Conservation (phyloP, 129 eudicot species). For the Heracleum sosnowskyi region DNA sequence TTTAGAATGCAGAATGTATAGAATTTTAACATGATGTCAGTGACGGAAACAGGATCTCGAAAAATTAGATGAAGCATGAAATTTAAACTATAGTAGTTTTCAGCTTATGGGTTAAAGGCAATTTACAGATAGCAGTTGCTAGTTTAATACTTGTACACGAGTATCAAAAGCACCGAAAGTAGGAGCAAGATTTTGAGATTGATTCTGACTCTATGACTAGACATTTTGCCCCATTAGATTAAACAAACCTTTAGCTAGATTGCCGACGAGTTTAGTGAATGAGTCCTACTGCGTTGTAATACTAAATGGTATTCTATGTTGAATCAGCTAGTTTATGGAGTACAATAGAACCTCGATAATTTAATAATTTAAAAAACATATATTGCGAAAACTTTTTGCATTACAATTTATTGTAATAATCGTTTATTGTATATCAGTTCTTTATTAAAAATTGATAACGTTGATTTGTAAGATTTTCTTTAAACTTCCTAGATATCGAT, state of each 20-base stretch:
- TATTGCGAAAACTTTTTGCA: too few species aligned
- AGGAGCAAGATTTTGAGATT: not conserved
- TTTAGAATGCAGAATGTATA: not conserved
- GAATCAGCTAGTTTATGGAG: too few species aligned
- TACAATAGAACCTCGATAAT: too few species aligned
- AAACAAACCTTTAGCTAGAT: not conserved
- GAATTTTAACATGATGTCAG: too few species aligned
- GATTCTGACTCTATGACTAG: not conserved
- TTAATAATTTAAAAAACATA: too few species aligned
- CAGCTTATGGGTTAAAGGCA: not conserved
- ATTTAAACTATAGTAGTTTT: not conserved
- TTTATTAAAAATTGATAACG: too few species aligned
- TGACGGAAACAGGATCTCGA: too few species aligned
- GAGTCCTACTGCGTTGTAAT: not conserved
- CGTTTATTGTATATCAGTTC: too few species aligned
- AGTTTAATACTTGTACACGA: not conserved
- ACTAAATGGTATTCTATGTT: not conserved
- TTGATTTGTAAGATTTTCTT: too few species aligned
- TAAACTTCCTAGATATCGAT: too few species aligned
- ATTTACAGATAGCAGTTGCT: not conserved
- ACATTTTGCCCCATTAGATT: slow-evolving; percentile 1
- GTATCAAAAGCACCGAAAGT: slow-evolving; percentile 1
- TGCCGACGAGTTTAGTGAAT: not conserved
- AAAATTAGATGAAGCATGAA: too few species aligned
- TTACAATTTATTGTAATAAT: too few species aligned